A percentile compares a stretch with the other conserved stretches of the same genome.
Conservation (phyloP, 371 early-diverging fungal genomes). For the Rozella allomycis region DNA sequence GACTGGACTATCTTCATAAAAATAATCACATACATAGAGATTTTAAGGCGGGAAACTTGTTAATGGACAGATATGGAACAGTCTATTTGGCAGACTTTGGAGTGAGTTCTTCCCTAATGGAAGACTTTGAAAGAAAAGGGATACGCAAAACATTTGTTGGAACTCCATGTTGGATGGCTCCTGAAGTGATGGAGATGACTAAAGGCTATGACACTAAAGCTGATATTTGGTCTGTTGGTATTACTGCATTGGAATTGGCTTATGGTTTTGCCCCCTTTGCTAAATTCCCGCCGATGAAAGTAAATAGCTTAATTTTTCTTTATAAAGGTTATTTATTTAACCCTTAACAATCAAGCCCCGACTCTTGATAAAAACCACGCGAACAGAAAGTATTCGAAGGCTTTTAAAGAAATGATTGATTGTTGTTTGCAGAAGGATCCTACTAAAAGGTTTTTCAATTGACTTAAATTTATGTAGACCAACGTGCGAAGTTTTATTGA, state of each 20-base stretch:
- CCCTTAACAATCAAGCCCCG: constrained; percentile 66
- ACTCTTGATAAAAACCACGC: constrained; percentile 53
- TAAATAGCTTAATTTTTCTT: constrained; percentile 8
- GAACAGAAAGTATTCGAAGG: constrained; percentile 44
- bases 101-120: constrained; percentile 52
- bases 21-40: constrained; percentile 78
- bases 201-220: constrained; percentile 62
- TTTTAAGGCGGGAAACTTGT: constrained; percentile 58
- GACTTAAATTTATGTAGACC: constrained; percentile 26
- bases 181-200: constrained; percentile 33
- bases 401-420: constrained; percentile 68
- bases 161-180: constrained; percentile 80
- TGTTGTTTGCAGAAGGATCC: constrained; percentile 61
- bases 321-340: constrained; percentile 56
- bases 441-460: constrained; percentile 39
- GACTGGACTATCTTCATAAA: constrained; percentile 61
- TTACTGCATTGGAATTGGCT: constrained; percentile 67
- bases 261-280: constrained; percentile 83
- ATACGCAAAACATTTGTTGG: constrained; percentile 74
- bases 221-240: constrained; percentile 84
- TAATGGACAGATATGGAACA: constrained; percentile 59
- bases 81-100: constrained; percentile 77
- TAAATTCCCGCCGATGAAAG: constrained; percentile 69
- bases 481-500: constrained; percentile 46
- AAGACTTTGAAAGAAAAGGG: constrained; percentile 46